These are phyloP conservation scores for Creolimax fragrantissima DNA, from an alignment of 78 protist species.

Conservation along the genomic window DNA sequence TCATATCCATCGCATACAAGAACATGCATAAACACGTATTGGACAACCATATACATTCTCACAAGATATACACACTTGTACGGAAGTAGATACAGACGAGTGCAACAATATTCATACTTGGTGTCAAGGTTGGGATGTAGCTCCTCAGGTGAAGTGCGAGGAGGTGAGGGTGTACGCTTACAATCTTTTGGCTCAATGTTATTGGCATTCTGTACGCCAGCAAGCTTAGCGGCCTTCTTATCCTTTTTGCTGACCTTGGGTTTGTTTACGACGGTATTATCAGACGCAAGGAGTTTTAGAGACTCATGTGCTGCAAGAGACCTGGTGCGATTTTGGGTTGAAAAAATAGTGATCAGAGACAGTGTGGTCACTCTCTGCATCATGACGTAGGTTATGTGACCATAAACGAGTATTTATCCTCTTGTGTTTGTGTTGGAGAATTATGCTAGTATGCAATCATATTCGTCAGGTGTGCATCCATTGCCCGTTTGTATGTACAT, in stretches of 20 bases:
- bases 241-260: neutral
- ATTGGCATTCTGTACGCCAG: neutral
- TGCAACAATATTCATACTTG: neutral
- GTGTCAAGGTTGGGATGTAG: neutral
- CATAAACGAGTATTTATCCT: too few relatives aligned
- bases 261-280: neutral
- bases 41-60: neutral
- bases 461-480: too few relatives aligned
- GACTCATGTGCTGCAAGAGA: neutral
- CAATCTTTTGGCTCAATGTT: neutral
- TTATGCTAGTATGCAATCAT: too few relatives aligned
- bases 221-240: neutral
- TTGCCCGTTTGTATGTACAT: too few relatives aligned
- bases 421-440: too few relatives aligned
- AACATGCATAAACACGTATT: neutral
- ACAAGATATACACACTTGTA: neutral
- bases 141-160: neutral
- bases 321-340: too few relatives aligned
- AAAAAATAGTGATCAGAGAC: too few relatives aligned
- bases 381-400: too few relatives aligned
- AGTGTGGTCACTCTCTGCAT: too few relatives aligned
- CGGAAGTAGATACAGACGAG: too few relatives aligned
- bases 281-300: neutral
- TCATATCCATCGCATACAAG: neutral
- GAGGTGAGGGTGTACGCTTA: neutral